phyloP scores from a whole-genome alignment of 139 green algal species.

The Haematococcus lacustris region DNA sequence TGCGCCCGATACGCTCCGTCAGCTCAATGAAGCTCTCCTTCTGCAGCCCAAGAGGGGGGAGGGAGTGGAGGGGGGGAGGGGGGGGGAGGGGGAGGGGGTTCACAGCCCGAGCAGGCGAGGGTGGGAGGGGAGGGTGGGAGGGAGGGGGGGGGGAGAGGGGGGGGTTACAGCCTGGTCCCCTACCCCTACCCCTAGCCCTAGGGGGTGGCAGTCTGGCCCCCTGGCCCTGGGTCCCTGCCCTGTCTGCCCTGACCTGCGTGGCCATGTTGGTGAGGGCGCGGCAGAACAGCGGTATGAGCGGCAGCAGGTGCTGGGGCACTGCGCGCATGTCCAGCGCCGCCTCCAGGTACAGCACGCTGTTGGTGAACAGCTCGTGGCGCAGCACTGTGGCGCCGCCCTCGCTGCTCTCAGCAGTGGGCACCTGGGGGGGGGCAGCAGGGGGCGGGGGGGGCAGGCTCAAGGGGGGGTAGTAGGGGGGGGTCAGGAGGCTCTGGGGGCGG shows the following conservation, averaged over 20 bases:
- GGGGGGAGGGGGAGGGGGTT: neutral
- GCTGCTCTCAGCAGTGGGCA: slow-evolving; percentile 65
- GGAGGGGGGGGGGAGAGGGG: too few relatives aligned
- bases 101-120: neutral
- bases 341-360: slow-evolving; percentile 97
- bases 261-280: slow-evolving; percentile 42
- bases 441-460: too few relatives aligned
- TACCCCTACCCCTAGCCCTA: too few relatives aligned
- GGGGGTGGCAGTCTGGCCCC: too few relatives aligned
- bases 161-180: too few relatives aligned
- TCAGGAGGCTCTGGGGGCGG: too few relatives aligned
- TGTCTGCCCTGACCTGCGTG: slow-evolving; percentile 6
- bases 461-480: too few relatives aligned
- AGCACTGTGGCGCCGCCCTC: slow-evolving; percentile 68
- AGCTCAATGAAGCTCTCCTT: slow-evolving; percentile 89
- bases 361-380: slow-evolving; percentile 96
- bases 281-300: slow-evolving; percentile 96
- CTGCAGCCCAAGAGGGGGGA: slow-evolving; percentile 3
- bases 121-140: too few relatives aligned
- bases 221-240: too few relatives aligned
- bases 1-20: slow-evolving; percentile 92
- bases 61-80: neutral
- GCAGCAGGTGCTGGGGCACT: slow-evolving; percentile 78
- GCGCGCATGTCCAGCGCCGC: slow-evolving; percentile 39
- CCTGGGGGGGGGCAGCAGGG: slow-evolving; percentile 31